These are phyloP conservation scores for Juglanconis sp. DNA, from an alignment of 2,329 filamentous ascomycete species.

Conservation along the genomic window DNA sequence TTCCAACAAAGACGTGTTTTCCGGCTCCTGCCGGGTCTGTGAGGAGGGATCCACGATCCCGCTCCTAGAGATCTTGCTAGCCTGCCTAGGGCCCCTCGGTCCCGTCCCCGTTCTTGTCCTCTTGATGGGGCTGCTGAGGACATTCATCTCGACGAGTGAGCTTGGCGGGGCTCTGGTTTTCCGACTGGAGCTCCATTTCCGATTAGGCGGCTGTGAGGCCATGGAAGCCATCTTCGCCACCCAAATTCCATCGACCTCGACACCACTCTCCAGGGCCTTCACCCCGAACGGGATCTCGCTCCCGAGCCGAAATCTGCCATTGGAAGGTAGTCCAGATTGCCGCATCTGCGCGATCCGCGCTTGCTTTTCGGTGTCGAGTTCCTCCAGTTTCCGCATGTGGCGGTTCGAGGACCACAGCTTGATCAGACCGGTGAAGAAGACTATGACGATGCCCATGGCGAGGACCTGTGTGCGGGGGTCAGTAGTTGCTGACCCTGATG, in stretches of 20 bases:
- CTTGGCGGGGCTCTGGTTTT: conserved; percentile 12
- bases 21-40: conserved; percentile 11
- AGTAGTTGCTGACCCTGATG: not conserved
- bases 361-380: conserved; percentile 65
- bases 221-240: conserved; percentile 54
- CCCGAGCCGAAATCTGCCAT: conserved; percentile 25
- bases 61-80: conserved; percentile 11
- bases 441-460: conserved; percentile 64
- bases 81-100: conserved; percentile 2
- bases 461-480: conserved; percentile 57
- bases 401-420: conserved; percentile 66
- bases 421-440: conserved; percentile 64
- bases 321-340: conserved; percentile 47
- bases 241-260: conserved; percentile 85
- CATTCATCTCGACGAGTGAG: conserved; percentile 4
- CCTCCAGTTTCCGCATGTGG: conserved; percentile 53
- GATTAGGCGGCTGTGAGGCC: conserved; percentile 10
- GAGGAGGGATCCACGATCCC: conserved; percentile 8
- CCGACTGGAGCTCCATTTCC: conserved; percentile 17
- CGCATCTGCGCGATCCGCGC: conserved; percentile 51
- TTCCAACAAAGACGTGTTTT: conserved; percentile 1
- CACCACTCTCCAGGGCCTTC: conserved; percentile 76
- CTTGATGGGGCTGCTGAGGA: not conserved
- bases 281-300: conserved; percentile 81
- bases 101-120: conserved; percentile 1